Base-by-base conservation (phyloP, 2,329 filamentous ascomycete species). In the Didymella exigua region DNA sequence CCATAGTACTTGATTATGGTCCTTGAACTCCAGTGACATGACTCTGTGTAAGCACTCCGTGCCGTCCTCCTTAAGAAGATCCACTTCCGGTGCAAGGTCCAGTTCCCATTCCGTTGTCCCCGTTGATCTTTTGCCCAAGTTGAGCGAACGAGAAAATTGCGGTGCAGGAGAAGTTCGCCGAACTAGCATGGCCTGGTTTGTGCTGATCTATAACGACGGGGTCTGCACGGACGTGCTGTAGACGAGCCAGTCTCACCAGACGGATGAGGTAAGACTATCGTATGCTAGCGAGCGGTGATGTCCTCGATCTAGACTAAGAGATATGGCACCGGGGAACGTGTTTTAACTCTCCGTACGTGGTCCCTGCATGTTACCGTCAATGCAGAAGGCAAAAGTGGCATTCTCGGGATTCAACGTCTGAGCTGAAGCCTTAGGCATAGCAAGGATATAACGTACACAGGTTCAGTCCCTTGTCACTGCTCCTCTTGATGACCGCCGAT, bases 51-150 rank as follows among this genome's bases (percentile, higher is more conserved):
- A 21, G 36, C 36, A 38, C 36, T n/a, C 16, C 31, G 36, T 47
- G 45, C 40, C 45, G 52, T 45, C 36, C 45, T 36, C 52, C 52
- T 54, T 38, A 45, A 45, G 45, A 9, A 23, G 52, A 26, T 44
- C 52, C 52, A 54, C 52, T 40, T 29, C 33, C 23, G 11, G 18
- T 1, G 34, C 45, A 34, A 34, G 45, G 45, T 29, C 40, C 41
- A 44, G 34, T 29, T 49, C 45, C 21, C 21, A 24, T 38, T 40
- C 45, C 41, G 40, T 21, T 30, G 29, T 24, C 40, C 34, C 40
- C 52, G 46, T 29, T 49, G 52, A 54, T 54, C 52, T 36, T 36
- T 54, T 54, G 38, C 45, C 52, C 14, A 33, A 34, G 34, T 31
- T 30, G 30, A 48, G 34, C 23, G 27, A 44, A 24, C 24, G 23